These are phyloP conservation scores for Acacia confusa DNA, from an alignment of 306 rosid genomes.

Conservation along the genomic window DNA sequence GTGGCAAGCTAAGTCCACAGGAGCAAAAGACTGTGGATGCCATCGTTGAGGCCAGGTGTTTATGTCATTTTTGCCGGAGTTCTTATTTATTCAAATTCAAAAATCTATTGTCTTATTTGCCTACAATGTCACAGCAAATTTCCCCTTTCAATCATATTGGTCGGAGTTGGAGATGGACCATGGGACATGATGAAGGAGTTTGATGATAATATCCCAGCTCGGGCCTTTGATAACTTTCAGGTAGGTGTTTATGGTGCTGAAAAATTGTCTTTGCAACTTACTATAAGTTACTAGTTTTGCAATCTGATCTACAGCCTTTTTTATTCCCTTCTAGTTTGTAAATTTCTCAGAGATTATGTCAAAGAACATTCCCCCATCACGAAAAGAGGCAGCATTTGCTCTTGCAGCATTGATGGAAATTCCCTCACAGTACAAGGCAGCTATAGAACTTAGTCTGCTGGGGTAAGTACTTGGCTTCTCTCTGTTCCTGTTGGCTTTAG, in stretches of 20 bases:
- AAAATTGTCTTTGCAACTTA: not conserved
- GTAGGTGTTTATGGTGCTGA: conserved; percentile 38
- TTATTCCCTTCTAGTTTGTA: conserved; percentile 65
- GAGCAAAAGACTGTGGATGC: conserved; percentile 90
- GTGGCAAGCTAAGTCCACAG: conserved; percentile 79
- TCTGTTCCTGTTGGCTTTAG: conserved; percentile 12
- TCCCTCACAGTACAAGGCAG: conserved; percentile 94
- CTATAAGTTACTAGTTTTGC: conserved; percentile 3
- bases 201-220: conserved; percentile 91
- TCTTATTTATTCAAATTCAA: conserved; percentile 19
- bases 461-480: conserved; percentile 56
- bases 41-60: conserved; percentile 93
- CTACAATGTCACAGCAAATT: conserved; percentile 60
- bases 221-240: conserved; percentile 91
- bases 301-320: conserved; percentile 21
- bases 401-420: conserved; percentile 95
- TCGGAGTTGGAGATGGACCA: conserved; percentile 99
- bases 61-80: conserved; percentile 2
- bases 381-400: conserved; percentile 94
- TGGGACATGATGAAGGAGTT: conserved; percentile 98
- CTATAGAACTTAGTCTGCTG: conserved; percentile 69
- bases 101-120: conserved; percentile 25
- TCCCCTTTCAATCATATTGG: conserved; percentile 89
- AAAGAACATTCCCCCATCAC: conserved; percentile 58
- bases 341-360: conserved; percentile 86